Evolutionary conservation across 2,329 filamentous ascomycete genomes (phyloP).

Genomic region (Sclerotinia sclerotiorum): DNA sequence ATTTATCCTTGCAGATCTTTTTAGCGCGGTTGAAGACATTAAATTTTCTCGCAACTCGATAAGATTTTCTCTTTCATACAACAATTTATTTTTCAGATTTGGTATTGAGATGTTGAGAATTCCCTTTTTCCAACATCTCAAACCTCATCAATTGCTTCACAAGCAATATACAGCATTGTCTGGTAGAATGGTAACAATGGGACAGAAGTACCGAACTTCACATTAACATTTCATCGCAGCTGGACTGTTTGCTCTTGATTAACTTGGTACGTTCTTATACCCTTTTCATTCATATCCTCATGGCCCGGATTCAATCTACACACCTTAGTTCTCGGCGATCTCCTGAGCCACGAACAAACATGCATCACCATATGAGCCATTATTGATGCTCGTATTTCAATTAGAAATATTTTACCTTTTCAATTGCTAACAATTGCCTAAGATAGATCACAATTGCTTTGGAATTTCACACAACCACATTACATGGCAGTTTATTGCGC

Average conservation of each 20-base stretch:
- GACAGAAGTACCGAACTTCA: not conserved
- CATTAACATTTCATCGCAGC: not conserved
- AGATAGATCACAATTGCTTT: slow-evolving; percentile 8
- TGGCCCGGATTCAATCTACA: slow-evolving; percentile 23
- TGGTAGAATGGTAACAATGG: not conserved
- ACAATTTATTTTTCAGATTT: not conserved
- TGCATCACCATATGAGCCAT: slow-evolving; percentile 75
- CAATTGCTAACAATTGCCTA: slow-evolving; percentile 29
- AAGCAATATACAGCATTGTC: slow-evolving; percentile 5
- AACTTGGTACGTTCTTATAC: slow-evolving; percentile 32
- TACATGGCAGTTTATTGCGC: not conserved
- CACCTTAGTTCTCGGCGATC: slow-evolving; percentile 38
- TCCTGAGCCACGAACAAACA: slow-evolving; percentile 51
- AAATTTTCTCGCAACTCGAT: slow-evolving; percentile 20
- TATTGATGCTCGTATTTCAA: slow-evolving; percentile 2
- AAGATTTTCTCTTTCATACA: not conserved
- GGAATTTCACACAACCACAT: not conserved
- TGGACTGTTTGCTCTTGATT: not conserved
- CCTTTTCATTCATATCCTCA: slow-evolving; percentile 4
- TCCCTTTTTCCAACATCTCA: not conserved
- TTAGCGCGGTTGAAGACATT: slow-evolving; percentile 7
- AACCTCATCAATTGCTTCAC: slow-evolving; percentile 5
- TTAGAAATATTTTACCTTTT: slow-evolving; percentile 25
- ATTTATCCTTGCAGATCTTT: not conserved
- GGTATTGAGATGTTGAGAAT: not conserved